Conservation (phyloP, 495 filamentous ascomycete species). For the Neurospora sp. region DNA sequence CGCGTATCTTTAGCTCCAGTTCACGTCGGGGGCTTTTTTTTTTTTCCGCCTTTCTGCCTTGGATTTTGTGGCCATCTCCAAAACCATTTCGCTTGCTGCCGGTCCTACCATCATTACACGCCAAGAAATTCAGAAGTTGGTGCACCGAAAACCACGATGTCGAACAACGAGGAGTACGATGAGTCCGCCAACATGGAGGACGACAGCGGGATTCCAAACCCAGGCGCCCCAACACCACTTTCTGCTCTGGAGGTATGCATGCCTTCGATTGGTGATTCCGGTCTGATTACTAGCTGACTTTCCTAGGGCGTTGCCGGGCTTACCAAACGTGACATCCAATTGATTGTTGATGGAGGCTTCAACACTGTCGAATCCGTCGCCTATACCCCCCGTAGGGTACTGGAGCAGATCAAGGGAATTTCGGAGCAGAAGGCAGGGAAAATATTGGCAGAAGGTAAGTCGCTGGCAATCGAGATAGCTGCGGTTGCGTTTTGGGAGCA, state of each 20-base stretch:
- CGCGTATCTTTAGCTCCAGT: not conserved
- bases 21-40: not conserved
- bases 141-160: constrained; percentile 13
- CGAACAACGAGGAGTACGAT: constrained; percentile 29
- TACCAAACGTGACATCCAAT: constrained; percentile 87
- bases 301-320: constrained; percentile 69
- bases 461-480: not conserved
- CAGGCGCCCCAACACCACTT: constrained; percentile 91
- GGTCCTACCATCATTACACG: not conserved
- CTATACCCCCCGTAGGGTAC: constrained; percentile 77
- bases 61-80: not conserved
- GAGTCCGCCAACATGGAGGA: constrained; percentile 32
- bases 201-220: constrained; percentile 50
- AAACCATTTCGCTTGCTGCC: not conserved
- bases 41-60: not conserved
- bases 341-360: constrained; percentile 83
- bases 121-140: not conserved
- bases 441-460: constrained; percentile 77
- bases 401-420: constrained; percentile 95
- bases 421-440: constrained; percentile 94
- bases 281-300: not conserved
- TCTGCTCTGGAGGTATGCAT: constrained; percentile 67
- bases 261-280: not conserved
- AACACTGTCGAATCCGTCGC: constrained; percentile 93
- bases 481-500: not conserved